Evolutionary conservation across 805 yeast genomes (phyloP).

Genomic region (Clavispora carvajalis): DNA sequence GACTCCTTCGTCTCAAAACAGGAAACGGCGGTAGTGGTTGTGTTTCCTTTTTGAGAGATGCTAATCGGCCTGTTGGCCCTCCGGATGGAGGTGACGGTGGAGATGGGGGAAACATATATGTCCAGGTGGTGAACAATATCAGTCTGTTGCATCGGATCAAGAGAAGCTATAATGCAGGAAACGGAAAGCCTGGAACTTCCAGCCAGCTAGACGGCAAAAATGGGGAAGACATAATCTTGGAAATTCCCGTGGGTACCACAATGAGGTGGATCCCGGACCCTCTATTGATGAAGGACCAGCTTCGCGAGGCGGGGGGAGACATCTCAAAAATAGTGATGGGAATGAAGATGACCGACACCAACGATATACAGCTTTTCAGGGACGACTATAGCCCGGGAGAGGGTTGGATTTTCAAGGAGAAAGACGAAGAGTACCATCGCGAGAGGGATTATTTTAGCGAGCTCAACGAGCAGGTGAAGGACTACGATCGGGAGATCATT

Average conservation of each 20-base stretch:
- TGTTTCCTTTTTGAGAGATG: conserved; percentile 81
- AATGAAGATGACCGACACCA: conserved; percentile 19
- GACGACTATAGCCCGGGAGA: conserved; percentile 60
- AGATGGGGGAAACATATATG: conserved; percentile 79
- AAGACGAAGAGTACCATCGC: conserved; percentile 63
- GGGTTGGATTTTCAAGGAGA: conserved; percentile 87
- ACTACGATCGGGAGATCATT: conserved; percentile 55
- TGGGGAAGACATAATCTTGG: conserved; percentile 74
- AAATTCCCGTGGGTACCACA: conserved; percentile 90
- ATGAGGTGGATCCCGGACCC: conserved; percentile 84
- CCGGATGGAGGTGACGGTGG: conserved; percentile 99
- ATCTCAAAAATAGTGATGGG: conserved; percentile 10
- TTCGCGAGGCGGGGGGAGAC: conserved; percentile 17
- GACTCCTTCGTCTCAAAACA: conserved; percentile 59
- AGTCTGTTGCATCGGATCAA: conserved; percentile 67
- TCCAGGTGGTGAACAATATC: conserved; percentile 71
- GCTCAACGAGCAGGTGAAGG: conserved; percentile 57
- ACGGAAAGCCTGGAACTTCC: conserved; percentile 67
- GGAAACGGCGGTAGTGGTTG: conserved; percentile 91
- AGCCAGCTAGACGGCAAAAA: conserved; percentile 81
- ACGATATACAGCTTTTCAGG: conserved; percentile 54
- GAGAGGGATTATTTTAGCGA: conserved; percentile 61
- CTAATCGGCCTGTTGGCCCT: conserved; percentile 82
- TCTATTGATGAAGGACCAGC: conserved; percentile 30
- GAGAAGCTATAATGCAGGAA: conserved; percentile 63